Evolutionary conservation across 2,329 filamentous ascomycete genomes (phyloP), one percentile per base, ranked within the genome.

Genomic region (Cyphellophora attinorum): DNA sequence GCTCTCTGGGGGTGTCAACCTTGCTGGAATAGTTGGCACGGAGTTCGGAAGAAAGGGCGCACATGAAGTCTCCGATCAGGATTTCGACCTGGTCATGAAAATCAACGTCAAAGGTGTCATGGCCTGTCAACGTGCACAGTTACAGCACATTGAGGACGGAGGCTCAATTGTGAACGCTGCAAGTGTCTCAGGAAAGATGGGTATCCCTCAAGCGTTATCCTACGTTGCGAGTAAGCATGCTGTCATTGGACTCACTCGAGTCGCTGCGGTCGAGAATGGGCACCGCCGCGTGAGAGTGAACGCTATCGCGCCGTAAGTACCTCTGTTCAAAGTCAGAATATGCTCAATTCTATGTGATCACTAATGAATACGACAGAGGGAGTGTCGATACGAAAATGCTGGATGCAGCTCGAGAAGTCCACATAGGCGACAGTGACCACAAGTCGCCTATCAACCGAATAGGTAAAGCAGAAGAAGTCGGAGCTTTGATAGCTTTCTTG

Each of bases 71-170:
- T 52, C 51, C 1, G 57, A 65, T 13, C 54, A 60, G 1, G 54
- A 61, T 15, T 70, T 61, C 62, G 56, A 63, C 27, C 50, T 51
- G 17, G 51, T 64, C n/a, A 48, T 70, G 34, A 45, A 49, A 2
- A 60, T 70, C 6, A 71, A 71, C 44, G 39, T 62, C 5, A 58
- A 49, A 6, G 69, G 71, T 4, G 51, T 66, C 16, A 67, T 72
- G 51, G 63, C 69, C 32, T 71, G 66, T 38, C 40, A 75, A 38
- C 54, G 66, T 11, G 63, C 65, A n/a, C 50, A 74, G 46, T 55
- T 66, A 33, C 56, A 58, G 40, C 59, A 62, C 35, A 57, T 64
- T 57, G 51, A 56, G 16, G 52, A 57, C 14, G 49, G 46, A 1
- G 42, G 42, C 6, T 53, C 53, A 1, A 57, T 67, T 33, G 54